phyloP scores from a whole-genome alignment of 768 basidiomycete species.

The Strobilomyces confusus region DNA sequence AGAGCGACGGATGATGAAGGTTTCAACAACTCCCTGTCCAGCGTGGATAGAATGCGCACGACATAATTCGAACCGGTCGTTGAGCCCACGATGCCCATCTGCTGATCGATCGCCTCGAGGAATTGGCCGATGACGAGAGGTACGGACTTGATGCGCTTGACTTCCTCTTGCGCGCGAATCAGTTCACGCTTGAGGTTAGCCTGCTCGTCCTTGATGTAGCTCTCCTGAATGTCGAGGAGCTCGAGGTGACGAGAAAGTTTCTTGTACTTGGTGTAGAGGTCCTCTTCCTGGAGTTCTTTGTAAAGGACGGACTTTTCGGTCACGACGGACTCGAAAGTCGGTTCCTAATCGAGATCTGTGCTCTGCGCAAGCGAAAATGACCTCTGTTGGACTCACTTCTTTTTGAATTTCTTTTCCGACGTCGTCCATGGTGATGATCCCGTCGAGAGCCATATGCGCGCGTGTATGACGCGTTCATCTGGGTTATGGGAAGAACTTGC shows the following conservation, averaged over 20 bases:
- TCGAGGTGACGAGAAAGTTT: constrained; percentile 92
- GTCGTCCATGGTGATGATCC: constrained; percentile 67
- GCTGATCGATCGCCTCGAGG: constrained; percentile 97
- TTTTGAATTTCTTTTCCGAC: constrained; percentile 81
- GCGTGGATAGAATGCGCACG: constrained; percentile 92
- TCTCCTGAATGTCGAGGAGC: constrained; percentile 90
- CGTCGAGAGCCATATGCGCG: constrained; percentile 10
- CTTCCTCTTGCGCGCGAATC: constrained; percentile 98
- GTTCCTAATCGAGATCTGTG: constrained; percentile 53
- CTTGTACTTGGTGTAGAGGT: constrained; percentile 97
- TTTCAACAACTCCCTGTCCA: constrained; percentile 96
- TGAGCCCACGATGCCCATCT: constrained; percentile 94
- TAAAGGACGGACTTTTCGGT: constrained; percentile 85
- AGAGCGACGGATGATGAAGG: constrained; percentile 97
- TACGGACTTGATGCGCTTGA: constrained; percentile 98
- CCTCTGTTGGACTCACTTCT: constrained; percentile 50
- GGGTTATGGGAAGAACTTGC: constrained; percentile 27
- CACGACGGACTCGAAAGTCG: constrained; percentile 82
- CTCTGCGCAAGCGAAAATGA: not conserved
- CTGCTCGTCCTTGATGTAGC: constrained; percentile 98
- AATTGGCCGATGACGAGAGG: constrained; percentile 99
- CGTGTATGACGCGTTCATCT: constrained; percentile 29
- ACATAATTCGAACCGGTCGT: constrained; percentile 99
- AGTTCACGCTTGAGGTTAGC: constrained; percentile 97
- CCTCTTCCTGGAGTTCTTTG: constrained; percentile 85